A percentile compares a stretch with the other conserved stretches of the same genome.
These are phyloP conservation scores for Gastrolobium villosum DNA, from an alignment of 306 rosid species.

Conservation along the genomic window DNA sequence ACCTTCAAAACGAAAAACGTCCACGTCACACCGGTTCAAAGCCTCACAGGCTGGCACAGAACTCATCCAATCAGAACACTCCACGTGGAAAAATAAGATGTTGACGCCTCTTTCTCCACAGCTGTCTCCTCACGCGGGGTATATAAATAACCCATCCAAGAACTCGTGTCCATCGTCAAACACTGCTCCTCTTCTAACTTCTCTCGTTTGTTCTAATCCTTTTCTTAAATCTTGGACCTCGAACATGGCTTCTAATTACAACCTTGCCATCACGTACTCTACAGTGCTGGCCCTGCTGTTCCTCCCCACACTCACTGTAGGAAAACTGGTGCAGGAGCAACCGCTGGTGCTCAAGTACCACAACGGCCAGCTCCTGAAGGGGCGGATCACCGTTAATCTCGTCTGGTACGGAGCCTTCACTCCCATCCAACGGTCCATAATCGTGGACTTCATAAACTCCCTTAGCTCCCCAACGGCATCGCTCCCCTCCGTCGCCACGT, in stretches of 20 bases:
- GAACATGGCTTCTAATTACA: conserved; percentile 52
- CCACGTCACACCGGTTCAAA: conserved; percentile 51
- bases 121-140: conserved; percentile 53
- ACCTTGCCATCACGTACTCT: conserved; percentile 41
- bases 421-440: conserved; percentile 77
- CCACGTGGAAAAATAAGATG: conserved; percentile 48
- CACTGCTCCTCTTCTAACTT: background rate
- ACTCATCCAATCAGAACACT: rapidly evolving
- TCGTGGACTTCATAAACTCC: conserved; percentile 81
- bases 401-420: conserved; percentile 89
- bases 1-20: background rate
- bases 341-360: conserved; percentile 83
- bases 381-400: conserved; percentile 78
- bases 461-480: conserved; percentile 41
- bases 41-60: conserved; percentile 60
- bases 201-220: background rate
- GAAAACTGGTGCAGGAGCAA: conserved; percentile 69
- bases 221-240: background rate
- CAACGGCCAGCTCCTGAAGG: conserved; percentile 87
- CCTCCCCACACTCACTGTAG: conserved; percentile 37
- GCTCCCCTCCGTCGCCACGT: conserved; percentile 65
- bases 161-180: background rate
- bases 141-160: conserved; percentile 46
- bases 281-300: background rate
- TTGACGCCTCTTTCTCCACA: conserved; percentile 51